Evolutionary conservation across 192 early-diverging fungal genomes (phyloP).

Genomic region (Borealophlyctis nickersoniae): DNA sequence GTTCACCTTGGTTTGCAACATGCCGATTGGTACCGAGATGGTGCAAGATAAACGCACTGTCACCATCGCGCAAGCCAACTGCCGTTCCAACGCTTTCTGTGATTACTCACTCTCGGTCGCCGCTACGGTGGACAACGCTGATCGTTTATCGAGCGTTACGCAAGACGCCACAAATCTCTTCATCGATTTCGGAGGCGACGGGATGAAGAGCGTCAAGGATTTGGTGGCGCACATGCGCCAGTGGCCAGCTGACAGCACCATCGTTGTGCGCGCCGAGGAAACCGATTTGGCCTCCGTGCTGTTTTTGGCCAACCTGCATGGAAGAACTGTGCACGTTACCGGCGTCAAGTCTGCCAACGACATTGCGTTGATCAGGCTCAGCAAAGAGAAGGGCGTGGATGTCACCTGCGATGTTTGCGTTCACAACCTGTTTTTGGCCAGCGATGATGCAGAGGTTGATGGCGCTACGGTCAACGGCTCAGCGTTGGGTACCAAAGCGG

Average conservation of each 20-base stretch:
- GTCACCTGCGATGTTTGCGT: constrained; percentile 95
- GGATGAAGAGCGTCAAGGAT: constrained; percentile 55
- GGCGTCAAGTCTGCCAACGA: constrained; percentile 76
- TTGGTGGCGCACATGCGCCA: constrained; percentile 71
- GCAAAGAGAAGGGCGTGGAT: constrained; percentile 77
- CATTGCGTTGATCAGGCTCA: constrained; percentile 77
- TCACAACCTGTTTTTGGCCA: constrained; percentile 75
- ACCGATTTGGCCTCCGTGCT: constrained; percentile 85
- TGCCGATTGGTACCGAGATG: constrained; percentile 51
- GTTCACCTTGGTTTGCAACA: constrained; percentile 74
- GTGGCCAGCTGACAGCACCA: constrained; percentile 72
- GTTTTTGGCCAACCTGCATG: constrained; percentile 79
- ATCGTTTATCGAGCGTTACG: constrained; percentile 37
- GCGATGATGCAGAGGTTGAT: constrained; percentile 24
- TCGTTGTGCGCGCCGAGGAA: constrained; percentile 83
- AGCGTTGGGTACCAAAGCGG: constrained; percentile 35
- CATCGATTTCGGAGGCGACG: constrained; percentile 51
- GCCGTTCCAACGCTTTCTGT: constrained; percentile 49
- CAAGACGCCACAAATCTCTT: constrained; percentile 46
- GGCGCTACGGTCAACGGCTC: constrained; percentile 10
- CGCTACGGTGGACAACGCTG: constrained; percentile 66
- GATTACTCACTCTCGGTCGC: constrained; percentile 70
- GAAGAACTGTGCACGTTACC: constrained; percentile 85
- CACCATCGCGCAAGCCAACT: constrained; percentile 48
- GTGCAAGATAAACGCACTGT: constrained; percentile 59